Base-by-base conservation (phyloP, 2,329 filamentous ascomycete genomes). In the Exophiala sp. region DNA sequence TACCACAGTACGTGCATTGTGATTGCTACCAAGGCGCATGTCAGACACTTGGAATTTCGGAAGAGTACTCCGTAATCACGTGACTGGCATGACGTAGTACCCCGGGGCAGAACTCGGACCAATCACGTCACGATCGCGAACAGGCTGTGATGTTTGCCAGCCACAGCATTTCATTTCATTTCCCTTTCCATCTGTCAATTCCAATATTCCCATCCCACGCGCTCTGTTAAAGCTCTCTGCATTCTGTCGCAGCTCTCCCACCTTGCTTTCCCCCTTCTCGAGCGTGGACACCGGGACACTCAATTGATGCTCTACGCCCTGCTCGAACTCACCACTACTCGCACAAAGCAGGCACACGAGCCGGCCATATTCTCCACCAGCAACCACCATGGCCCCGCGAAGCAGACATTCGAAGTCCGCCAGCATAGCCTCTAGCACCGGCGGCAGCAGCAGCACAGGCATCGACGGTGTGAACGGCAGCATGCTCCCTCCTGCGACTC, bases 81-180 rank as follows among this genome's bases (percentile, higher is more conserved):
- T 37, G 34, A n/a, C 18, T 27, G 34, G 7, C 2, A 41, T 45
- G 47, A 50, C 47, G 41, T 50, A 21, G 32, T 19, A 14, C 8
- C n/a, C 11, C 32, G 13, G 30, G 14, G 10, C 5, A 18, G 19
- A 1, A 11, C 39, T 18, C 22, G 30, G 34, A 39, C 54, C 54
- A 57, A 57, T 57, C 43, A 54, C 45, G 44, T 48, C 48, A 53
- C 46, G 54, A 57, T 57, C 54, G 51, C 54, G 51, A 44, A 47
- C n/a, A 27, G n/a, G n/a, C 37, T 18, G 9, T 10, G 8, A 10
- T n/a, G 21, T 9, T 27, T 13, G 22, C 22, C 40, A 30, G 40
- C 24, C 22, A 43, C 40, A 29, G 39, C 38, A 19, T 38, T 46
- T 38, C 43, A 37, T 43, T 42, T 21, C 32, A 10, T n/a, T 23